These are phyloP conservation scores for Cercospora nicotianae DNA, from an alignment of 2,329 filamentous ascomycete genomes.

Conservation along the genomic window DNA sequence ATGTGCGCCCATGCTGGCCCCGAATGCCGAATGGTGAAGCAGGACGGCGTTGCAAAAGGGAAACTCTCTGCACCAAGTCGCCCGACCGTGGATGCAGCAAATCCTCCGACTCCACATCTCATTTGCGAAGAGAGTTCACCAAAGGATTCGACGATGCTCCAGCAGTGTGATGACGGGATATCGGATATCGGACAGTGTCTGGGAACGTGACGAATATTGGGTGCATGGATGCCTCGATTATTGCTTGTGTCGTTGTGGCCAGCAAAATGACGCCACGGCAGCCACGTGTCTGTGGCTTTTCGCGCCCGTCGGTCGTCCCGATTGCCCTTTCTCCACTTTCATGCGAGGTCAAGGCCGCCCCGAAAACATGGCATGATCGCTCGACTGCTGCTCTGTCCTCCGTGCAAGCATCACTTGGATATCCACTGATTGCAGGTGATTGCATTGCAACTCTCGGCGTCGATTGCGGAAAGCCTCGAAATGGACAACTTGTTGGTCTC, in stretches of 20 bases:
- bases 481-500: background rate
- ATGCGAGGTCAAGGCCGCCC: background rate
- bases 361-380: background rate
- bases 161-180: background rate
- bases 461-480: background rate
- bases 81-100: background rate
- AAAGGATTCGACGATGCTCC: background rate
- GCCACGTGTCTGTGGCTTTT: background rate
- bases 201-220: background rate
- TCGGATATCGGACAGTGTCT: background rate
- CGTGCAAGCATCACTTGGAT: background rate
- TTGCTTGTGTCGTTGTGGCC: background rate
- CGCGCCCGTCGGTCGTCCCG: background rate
- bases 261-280: background rate
- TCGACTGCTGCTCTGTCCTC: background rate
- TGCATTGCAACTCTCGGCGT: background rate
- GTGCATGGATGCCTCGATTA: background rate
- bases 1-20: background rate
- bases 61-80: background rate
- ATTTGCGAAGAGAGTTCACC: background rate
- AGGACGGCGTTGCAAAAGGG: background rate
- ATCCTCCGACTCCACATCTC: background rate
- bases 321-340: background rate
- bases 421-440: background rate
- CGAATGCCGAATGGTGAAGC: background rate